phyloP scores from a whole-genome alignment of 1,284 basidiomycete genomes.

The Marasmius sp. region DNA sequence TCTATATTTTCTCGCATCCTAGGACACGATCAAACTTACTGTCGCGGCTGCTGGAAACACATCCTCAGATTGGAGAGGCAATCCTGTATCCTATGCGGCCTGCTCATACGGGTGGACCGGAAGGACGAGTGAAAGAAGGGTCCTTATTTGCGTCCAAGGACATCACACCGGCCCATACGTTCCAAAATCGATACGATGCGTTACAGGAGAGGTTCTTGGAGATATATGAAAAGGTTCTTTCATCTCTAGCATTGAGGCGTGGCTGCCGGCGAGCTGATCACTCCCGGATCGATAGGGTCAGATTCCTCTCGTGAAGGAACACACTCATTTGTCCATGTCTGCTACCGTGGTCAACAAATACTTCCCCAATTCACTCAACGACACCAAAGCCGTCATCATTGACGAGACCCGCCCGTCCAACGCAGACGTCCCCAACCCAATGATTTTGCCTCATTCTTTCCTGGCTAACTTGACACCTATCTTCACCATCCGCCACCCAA shows the following conservation, averaged over 20 bases:
- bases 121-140: background rate
- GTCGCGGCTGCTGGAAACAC: slow-evolving; percentile 1
- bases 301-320: slow-evolving; percentile 6
- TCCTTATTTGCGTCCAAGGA: background rate
- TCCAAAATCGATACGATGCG: background rate
- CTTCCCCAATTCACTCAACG: background rate
- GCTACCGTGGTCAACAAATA: background rate
- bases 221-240: background rate
- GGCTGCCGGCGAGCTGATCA: too few species aligned
- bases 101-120: background rate
- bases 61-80: background rate
- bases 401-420: background rate
- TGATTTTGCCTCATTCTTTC: slow-evolving; percentile 4
- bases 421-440: slow-evolving; percentile 2
- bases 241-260: too few species aligned
- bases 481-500: slow-evolving; percentile 8
- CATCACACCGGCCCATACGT: background rate
- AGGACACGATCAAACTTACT: slow-evolving; percentile 4
- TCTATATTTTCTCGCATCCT: slow-evolving; percentile 4
- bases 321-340: background rate
- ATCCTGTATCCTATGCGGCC: background rate
- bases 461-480: slow-evolving; percentile 4
- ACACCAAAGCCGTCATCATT: background rate
- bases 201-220: background rate
- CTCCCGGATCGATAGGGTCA: background rate